These are phyloP conservation scores for Buxus sempervirens DNA, from an alignment of 164 flowering plant genomes.

Conservation along the genomic window DNA sequence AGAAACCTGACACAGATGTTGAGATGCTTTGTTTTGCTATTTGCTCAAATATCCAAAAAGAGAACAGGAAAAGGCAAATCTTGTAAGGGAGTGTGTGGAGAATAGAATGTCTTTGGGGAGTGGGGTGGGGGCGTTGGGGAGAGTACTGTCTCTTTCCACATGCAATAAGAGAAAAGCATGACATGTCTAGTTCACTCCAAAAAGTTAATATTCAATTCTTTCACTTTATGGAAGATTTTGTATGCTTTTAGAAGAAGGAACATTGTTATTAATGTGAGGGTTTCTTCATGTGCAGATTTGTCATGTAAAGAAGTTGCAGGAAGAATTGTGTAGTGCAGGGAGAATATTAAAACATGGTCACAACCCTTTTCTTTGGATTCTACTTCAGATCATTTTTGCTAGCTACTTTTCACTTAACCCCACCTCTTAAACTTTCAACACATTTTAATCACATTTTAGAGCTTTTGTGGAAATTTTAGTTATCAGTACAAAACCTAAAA, in stretches of 20 bases:
- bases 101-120: too few relatives aligned
- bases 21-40: slow-evolving; percentile 3
- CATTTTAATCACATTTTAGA: too few relatives aligned
- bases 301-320: slow-evolving; percentile 66
- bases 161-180: slow-evolving; percentile 28
- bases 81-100: neutral
- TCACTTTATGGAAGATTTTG: slow-evolving; percentile 51
- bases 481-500: too few relatives aligned
- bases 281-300: slow-evolving; percentile 49
- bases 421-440: neutral
- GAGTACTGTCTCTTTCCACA: slow-evolving; percentile 40
- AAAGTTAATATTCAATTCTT: slow-evolving; percentile 69
- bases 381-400: slow-evolving; percentile 9
- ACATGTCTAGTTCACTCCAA: slow-evolving; percentile 45
- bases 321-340: slow-evolving; percentile 47
- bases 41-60: slow-evolving; percentile 1
- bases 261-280: slow-evolving; percentile 14
- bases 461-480: neutral
- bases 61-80: neutral
- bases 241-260: slow-evolving; percentile 29
- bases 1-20: neutral
- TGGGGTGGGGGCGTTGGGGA: slow-evolving; percentile 11
- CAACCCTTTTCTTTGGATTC: slow-evolving; percentile 41
- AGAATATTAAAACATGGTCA: slow-evolving; percentile 66
- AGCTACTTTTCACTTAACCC: slow-evolving; percentile 1